These are phyloP conservation scores for Linnemannia elongata DNA, from an alignment of 192 early-diverging fungal species.

Conservation along the genomic window DNA sequence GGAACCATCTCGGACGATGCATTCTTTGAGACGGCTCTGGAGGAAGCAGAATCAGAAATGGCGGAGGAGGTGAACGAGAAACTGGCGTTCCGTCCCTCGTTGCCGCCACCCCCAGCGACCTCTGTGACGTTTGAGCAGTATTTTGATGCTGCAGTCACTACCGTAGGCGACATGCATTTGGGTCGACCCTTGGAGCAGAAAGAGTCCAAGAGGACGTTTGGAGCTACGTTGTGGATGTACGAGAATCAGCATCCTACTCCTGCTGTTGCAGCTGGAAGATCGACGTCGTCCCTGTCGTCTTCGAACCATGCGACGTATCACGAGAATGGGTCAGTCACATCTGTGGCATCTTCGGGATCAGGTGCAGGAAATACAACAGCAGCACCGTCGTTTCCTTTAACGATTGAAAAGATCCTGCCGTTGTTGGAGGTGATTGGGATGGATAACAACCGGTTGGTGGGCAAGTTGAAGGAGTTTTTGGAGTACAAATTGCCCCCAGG, in stretches of 20 bases:
- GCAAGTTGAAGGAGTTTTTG: slow-evolving; percentile 51
- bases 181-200: slow-evolving; percentile 52
- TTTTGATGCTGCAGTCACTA: slow-evolving; percentile 24
- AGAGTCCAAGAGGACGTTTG: slow-evolving; percentile 45
- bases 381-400: slow-evolving; percentile 44
- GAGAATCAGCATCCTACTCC: slow-evolving; percentile 20
- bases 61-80: slow-evolving; percentile 17
- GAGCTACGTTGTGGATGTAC: slow-evolving; percentile 57
- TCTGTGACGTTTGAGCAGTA: slow-evolving; percentile 47
- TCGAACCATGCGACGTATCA: slow-evolving; percentile 3
- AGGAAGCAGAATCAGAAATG: slow-evolving; percentile 23
- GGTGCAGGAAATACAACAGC: neutral
- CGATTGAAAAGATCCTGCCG: slow-evolving; percentile 52
- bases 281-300: neutral
- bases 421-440: slow-evolving; percentile 52
- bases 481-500: slow-evolving; percentile 52
- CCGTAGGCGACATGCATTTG: slow-evolving; percentile 41
- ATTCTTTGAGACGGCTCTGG: slow-evolving; percentile 47
- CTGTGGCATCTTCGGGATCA: neutral
- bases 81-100: slow-evolving; percentile 22
- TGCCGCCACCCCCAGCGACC: slow-evolving; percentile 35
- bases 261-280: neutral
- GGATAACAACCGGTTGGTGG: slow-evolving; percentile 56
- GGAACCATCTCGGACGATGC: slow-evolving; percentile 54
- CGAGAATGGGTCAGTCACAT: slow-evolving; percentile 2